phyloP scores from a whole-genome alignment of 345 rosid species.

The Pugionium dolabratum region DNA sequence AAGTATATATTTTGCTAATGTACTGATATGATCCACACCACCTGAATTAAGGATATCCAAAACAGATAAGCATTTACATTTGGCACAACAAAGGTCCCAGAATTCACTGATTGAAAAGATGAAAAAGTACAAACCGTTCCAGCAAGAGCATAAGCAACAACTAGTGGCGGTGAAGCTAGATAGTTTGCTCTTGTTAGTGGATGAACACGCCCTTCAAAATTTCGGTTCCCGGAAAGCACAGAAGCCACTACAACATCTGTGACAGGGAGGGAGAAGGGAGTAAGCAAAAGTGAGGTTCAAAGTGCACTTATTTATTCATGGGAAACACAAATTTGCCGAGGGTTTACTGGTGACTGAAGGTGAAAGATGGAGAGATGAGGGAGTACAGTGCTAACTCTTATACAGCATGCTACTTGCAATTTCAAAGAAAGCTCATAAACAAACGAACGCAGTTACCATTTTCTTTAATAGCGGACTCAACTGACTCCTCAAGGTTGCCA shows the following conservation, averaged over 20 bases:
- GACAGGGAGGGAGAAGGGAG: not conserved
- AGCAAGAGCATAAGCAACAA: slow-evolving; percentile 91
- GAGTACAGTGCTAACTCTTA: too few species aligned
- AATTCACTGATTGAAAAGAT: slow-evolving; percentile 1
- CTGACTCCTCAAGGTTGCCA: slow-evolving; percentile 66
- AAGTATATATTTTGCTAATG: not conserved
- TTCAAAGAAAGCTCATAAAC: not conserved
- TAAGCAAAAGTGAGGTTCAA: slow-evolving; percentile 20
- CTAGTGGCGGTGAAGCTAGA: slow-evolving; percentile 89
- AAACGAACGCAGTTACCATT: slow-evolving; percentile 47
- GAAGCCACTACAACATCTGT: slow-evolving; percentile 79
- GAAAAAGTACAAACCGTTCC: slow-evolving; percentile 50
- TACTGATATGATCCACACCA: not conserved
- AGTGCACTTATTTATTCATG: not conserved
- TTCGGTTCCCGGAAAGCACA: slow-evolving; percentile 84
- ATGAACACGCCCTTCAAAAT: slow-evolving; percentile 90
- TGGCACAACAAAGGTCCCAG: not conserved
- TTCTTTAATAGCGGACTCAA: slow-evolving; percentile 62
- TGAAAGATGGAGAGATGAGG: too few species aligned
- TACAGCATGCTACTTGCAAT: not conserved
- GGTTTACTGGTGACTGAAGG: not conserved
- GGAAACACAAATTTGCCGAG: not conserved
- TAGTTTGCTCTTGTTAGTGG: slow-evolving; percentile 83
- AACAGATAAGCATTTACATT: not conserved
- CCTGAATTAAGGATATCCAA: not conserved